These are phyloP conservation scores for Backusella tuberculispora DNA, from an alignment of 192 early-diverging fungal species.

Conservation along the genomic window DNA sequence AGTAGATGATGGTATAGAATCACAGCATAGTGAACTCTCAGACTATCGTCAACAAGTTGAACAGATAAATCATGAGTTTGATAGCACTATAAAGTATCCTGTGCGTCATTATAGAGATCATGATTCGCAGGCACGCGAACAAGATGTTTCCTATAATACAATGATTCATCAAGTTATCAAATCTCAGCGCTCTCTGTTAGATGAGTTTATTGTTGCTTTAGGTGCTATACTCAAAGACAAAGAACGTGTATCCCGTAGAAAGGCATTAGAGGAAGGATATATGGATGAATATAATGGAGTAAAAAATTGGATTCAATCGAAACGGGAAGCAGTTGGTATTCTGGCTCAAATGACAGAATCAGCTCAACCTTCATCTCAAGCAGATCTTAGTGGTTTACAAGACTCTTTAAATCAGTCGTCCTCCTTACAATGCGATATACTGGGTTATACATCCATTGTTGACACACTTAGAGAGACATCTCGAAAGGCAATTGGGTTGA, in stretches of 20 bases:
- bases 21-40: background rate
- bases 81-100: constrained; percentile 11
- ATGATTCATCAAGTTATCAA: constrained; percentile 16
- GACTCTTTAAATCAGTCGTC: background rate
- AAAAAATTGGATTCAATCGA: constrained; percentile 18
- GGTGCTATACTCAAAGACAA: constrained; percentile 18
- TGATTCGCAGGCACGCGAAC: background rate
- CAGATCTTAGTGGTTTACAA: background rate
- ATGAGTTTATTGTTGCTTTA: constrained; percentile 24
- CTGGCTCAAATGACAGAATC: background rate
- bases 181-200: background rate
- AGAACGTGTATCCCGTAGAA: constrained; percentile 29
- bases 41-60: background rate
- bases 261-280: constrained; percentile 10
- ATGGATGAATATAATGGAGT: constrained; percentile 16
- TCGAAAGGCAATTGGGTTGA: background rate
- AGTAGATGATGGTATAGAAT: background rate
- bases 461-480: constrained; percentile 23
- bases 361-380: background rate
- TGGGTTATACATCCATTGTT: constrained; percentile 15
- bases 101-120: background rate
- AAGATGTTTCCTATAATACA: constrained; percentile 13
- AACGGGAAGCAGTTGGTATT: background rate
- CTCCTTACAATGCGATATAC: constrained; percentile 3
- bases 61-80: background rate